Percentiles rank a stretch among this genome's conserved stretches.
Conservation (phyloP, 2,329 filamentous ascomycete species). For the Fusarium algeriense region DNA sequence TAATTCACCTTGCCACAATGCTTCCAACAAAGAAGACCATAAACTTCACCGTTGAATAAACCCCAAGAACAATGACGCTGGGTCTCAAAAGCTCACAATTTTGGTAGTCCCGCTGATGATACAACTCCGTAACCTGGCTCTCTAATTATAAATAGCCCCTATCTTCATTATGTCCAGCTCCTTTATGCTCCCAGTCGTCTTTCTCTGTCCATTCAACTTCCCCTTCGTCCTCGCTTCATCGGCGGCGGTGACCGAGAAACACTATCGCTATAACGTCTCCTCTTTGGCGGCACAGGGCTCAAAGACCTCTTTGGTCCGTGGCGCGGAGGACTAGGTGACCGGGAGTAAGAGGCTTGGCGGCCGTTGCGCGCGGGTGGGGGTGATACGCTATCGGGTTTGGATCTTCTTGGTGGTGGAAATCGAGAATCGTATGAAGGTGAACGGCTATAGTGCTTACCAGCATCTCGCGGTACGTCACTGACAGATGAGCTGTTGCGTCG, state of each 20-base stretch:
- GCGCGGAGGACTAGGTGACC: constrained; percentile 41
- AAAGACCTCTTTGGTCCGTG: constrained; percentile 36
- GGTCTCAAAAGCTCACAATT: constrained; percentile 41
- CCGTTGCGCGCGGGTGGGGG: constrained; percentile 40
- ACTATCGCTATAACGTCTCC: constrained; percentile 50
- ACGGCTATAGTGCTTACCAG: constrained; percentile 42
- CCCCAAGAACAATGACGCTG: not conserved
- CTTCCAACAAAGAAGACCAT: not conserved
- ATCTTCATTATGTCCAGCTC: constrained; percentile 23
- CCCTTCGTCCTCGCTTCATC: constrained; percentile 50
- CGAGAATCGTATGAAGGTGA: constrained; percentile 51
- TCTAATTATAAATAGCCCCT: constrained; percentile 31
- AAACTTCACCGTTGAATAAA: not conserved
- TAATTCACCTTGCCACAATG: not conserved
- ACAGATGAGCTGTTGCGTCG: constrained; percentile 53
- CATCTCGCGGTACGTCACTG: constrained; percentile 47
- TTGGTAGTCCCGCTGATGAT: constrained; percentile 42
- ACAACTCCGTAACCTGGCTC: constrained; percentile 26
- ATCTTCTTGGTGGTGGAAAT: constrained; percentile 46
- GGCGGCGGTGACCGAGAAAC: constrained; percentile 50
- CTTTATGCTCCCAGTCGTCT: not conserved
- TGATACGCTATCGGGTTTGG: constrained; percentile 34
- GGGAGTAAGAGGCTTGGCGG: constrained; percentile 42
- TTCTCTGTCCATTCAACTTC: constrained; percentile 34
- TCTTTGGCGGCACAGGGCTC: constrained; percentile 48